Evolutionary conservation across 2,329 filamentous ascomycete genomes (phyloP).

Genomic region (Xylariaceae sp.): DNA sequence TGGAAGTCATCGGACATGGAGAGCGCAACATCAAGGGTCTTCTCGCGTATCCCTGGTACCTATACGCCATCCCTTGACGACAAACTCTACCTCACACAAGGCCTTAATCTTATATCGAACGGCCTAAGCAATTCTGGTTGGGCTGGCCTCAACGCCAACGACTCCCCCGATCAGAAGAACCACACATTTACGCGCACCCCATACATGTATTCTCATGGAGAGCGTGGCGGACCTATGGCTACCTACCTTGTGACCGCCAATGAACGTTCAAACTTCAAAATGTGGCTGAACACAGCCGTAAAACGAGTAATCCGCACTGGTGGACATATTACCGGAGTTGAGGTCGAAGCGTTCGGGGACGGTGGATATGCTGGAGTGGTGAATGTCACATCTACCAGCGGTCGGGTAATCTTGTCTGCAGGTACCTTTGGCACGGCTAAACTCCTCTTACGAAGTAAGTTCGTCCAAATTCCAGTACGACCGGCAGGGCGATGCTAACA

Average conservation of each 20-base stretch:
- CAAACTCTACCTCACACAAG: conserved; percentile 62
- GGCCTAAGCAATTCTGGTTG: conserved; percentile 60
- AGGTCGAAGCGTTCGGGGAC: conserved; percentile 53
- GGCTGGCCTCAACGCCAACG: conserved; percentile 58
- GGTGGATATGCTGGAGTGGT: conserved; percentile 57
- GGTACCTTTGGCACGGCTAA: conserved; percentile 68
- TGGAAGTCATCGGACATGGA: conserved; percentile 65
- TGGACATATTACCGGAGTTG: conserved; percentile 61
- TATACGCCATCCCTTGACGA: conserved; percentile 62
- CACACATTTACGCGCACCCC: conserved; percentile 59
- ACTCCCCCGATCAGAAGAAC: conserved; percentile 60
- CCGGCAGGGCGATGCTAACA: conserved; percentile 16
- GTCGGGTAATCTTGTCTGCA: conserved; percentile 64
- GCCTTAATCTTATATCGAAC: conserved; percentile 58
- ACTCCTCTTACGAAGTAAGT: conserved; percentile 59
- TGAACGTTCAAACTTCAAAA: conserved; percentile 58
- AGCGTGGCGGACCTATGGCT: conserved; percentile 65
- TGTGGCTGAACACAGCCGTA: conserved; percentile 64
- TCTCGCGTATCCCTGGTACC: conserved; percentile 67
- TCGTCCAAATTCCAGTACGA: neutral
- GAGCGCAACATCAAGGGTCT: conserved; percentile 57
- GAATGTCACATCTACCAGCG: conserved; percentile 54
- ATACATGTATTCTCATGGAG: conserved; percentile 64
- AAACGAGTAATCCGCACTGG: conserved; percentile 61
- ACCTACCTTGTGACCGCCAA: conserved; percentile 65